Conservation (phyloP, 2,329 filamentous ascomycete genomes). For the Colletotrichum tanaceti region DNA sequence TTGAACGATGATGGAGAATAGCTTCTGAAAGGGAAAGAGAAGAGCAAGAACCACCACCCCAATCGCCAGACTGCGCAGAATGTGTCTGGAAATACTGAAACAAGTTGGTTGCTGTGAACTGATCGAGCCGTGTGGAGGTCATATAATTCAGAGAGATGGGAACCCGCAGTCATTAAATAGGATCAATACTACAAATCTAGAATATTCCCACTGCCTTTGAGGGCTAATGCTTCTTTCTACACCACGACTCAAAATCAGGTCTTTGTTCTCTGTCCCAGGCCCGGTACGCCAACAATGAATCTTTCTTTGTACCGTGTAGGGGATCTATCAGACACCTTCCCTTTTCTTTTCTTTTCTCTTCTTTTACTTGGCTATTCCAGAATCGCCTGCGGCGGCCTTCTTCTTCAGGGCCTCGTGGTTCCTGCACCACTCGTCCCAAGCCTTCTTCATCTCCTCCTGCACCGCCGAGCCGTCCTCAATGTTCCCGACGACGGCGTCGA, state of each 20-base stretch:
- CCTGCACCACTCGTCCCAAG: slow-evolving; percentile 39
- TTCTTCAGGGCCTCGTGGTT: slow-evolving; percentile 38
- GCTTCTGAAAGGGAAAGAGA: no score
- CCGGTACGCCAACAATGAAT: slow-evolving; percentile 11
- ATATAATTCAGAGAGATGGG: neutral
- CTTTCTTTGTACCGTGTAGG: neutral
- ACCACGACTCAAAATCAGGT: neutral
- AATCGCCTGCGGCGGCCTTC: slow-evolving; percentile 4
- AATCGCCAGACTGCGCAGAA: neutral
- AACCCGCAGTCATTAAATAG: neutral
- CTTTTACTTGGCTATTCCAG: slow-evolving; percentile 16
- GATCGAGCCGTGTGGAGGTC: neutral
- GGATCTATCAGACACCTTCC: neutral
- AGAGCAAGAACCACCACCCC: neutral
- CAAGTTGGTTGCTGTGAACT: no score
- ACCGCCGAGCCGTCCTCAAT: slow-evolving; percentile 60
- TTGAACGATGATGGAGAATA: neutral
- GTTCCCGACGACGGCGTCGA: slow-evolving; percentile 73
- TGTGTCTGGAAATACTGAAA: neutral
- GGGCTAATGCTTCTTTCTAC: neutral
- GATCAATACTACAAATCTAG: neutral
- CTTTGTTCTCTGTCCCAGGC: slow-evolving; percentile 5
- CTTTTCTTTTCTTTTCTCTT: neutral
- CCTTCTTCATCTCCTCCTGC: slow-evolving; percentile 35
- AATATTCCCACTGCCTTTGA: neutral